A percentile compares a stretch with the other conserved stretches of the same genome.
These are phyloP conservation scores for Pelargonium citronellum DNA, from an alignment of 441 rosid species.

Conservation along the genomic window DNA sequence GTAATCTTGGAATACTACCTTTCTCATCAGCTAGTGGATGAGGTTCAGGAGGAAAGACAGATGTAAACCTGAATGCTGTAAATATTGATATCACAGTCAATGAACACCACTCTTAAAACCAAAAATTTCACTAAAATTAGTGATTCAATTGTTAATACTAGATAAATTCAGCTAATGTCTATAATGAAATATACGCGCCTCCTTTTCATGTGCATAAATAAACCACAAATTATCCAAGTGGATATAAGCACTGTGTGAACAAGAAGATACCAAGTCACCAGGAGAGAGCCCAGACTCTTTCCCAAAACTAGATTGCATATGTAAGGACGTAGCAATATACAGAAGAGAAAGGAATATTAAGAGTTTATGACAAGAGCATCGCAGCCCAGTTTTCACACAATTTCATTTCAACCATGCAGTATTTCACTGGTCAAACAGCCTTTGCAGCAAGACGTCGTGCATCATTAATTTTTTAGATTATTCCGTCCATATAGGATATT, in stretches of 20 bases:
- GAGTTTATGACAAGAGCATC: neutral
- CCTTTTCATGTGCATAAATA: neutral
- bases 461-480: no score
- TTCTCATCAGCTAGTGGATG: constrained; percentile 66
- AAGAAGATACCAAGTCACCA: neutral
- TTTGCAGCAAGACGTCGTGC: neutral
- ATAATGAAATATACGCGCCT: neutral
- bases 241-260: neutral
- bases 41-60: constrained; percentile 90
- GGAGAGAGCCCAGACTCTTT: neutral
- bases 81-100: constrained; percentile 21
- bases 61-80: constrained; percentile 83
- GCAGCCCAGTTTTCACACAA: neutral
- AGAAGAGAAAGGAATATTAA: neutral
- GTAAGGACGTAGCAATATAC: neutral
- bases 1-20: constrained; percentile 37
- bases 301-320: neutral
- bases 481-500: neutral
- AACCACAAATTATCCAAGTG: neutral
- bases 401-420: neutral
- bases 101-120: neutral
- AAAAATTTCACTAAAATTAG: neutral
- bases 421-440: neutral
- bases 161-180: neutral
- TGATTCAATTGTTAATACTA: neutral